These are phyloP conservation scores for Boletus sp. DNA, from an alignment of 768 basidiomycete genomes.

Conservation along the genomic window DNA sequence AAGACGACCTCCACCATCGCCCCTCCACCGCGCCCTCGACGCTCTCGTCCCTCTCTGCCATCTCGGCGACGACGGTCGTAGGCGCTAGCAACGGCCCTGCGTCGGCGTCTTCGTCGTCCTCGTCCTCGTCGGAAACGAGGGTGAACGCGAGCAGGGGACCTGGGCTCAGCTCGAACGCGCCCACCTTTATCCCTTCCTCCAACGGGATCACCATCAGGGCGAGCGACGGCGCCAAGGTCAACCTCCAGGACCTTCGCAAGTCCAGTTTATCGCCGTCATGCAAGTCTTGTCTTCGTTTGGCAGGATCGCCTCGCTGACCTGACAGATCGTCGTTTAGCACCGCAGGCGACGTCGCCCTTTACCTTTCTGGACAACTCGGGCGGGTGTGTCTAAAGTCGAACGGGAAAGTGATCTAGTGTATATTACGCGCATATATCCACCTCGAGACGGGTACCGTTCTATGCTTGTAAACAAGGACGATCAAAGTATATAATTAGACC, in stretches of 20 bases:
- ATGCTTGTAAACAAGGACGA: neutral
- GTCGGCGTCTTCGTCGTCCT: neutral
- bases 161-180: constrained; percentile 25
- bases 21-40: constrained; percentile 11
- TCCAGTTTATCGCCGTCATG: constrained; percentile 25
- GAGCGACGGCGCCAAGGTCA: constrained; percentile 14
- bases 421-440: neutral
- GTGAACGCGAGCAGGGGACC: neutral
- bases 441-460: neutral
- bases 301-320: neutral
- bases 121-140: neutral
- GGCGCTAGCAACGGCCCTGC: neutral
- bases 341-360: constrained; percentile 26
- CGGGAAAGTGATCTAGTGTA: neutral
- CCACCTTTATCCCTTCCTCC: constrained; percentile 23
- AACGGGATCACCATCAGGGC: constrained; percentile 23
- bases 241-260: constrained; percentile 17
- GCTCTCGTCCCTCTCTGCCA: constrained; percentile 7
- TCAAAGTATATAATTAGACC: neutral
- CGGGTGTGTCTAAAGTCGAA: constrained; percentile 10
- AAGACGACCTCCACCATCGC: constrained; percentile 27
- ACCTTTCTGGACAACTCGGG: constrained; percentile 25
- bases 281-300: neutral
- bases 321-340: constrained; percentile 11
- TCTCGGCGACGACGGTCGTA: neutral